These are phyloP conservation scores for Ceratocystis colombiana DNA, from an alignment of 2,329 filamentous ascomycete genomes.

Conservation along the genomic window DNA sequence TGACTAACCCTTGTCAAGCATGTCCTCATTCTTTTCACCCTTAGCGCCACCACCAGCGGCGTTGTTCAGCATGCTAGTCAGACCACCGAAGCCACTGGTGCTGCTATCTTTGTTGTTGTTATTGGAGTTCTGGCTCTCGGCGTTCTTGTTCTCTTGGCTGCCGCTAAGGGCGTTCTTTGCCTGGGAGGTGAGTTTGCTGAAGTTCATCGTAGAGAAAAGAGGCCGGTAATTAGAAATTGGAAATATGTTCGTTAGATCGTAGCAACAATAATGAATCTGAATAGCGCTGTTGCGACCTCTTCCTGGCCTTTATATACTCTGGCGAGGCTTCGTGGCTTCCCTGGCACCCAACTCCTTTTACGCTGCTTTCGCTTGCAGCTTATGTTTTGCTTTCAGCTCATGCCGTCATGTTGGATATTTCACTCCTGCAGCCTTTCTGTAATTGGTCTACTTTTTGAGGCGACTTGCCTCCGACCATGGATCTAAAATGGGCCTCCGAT, in stretches of 20 bases:
- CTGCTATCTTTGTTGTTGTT: constrained; percentile 31
- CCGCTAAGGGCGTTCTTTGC: constrained; percentile 26
- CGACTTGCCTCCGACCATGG: constrained; percentile 1
- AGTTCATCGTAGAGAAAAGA: constrained; percentile 22
- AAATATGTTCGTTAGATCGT: not conserved
- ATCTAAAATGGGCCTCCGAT: not conserved
- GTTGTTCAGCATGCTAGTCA: constrained; percentile 61
- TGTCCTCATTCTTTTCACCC: constrained; percentile 73
- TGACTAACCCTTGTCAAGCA: constrained; percentile 63
- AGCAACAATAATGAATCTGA: not conserved
- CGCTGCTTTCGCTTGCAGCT: constrained; percentile 4
- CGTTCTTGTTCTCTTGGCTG: constrained; percentile 20
- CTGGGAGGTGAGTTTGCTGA: constrained; percentile 24
- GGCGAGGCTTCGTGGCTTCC: not conserved
- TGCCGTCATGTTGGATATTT: constrained; percentile 3
- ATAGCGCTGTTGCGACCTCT: not conserved
- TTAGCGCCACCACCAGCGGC: constrained; percentile 61
- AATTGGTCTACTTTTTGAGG: constrained; percentile 5
- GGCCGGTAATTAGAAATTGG: not conserved
- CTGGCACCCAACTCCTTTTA: no score
- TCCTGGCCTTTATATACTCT: constrained; percentile 2
- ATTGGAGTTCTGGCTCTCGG: constrained; percentile 30
- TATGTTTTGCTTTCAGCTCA: constrained; percentile 15
- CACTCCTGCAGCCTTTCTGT: not conserved
- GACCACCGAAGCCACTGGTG: constrained; percentile 40